These are phyloP conservation scores for Medicago ruthenica DNA, from an alignment of 306 rosid species.

Conservation along the genomic window DNA sequence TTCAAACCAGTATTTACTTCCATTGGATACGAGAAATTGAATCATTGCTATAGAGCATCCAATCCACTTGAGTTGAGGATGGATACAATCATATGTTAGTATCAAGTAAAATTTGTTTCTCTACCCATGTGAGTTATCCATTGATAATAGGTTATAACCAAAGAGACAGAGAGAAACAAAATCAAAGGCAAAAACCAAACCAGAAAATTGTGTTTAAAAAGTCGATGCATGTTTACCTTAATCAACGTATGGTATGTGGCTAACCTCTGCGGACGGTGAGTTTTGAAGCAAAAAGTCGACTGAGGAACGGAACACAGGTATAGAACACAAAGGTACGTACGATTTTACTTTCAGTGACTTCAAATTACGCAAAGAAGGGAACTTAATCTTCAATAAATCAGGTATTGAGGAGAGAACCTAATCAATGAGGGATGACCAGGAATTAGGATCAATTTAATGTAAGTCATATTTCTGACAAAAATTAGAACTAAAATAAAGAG, in stretches of 20 bases:
- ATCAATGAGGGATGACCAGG: neutral
- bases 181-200: too few relatives aligned
- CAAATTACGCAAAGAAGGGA: neutral
- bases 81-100: too few relatives aligned
- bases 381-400: neutral
- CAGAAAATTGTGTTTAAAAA: neutral
- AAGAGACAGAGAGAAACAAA: neutral
- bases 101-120: neutral
- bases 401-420: neutral
- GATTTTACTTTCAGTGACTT: neutral
- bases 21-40: too few relatives aligned
- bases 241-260: neutral
- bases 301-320: too few relatives aligned
- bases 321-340: too few relatives aligned
- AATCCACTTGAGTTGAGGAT: too few relatives aligned
- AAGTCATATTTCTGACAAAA: too few relatives aligned
- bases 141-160: neutral
- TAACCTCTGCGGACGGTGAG: constrained; percentile 22
- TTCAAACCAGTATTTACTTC: too few relatives aligned
- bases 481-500: too few relatives aligned
- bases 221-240: constrained; percentile 20
- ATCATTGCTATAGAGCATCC: too few relatives aligned
- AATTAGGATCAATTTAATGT: too few relatives aligned
- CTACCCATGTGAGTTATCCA: neutral
- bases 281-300: constrained; percentile 33